These are phyloP conservation scores for Physocladia obscura DNA, from an alignment of 192 early-diverging fungal genomes.

Conservation along the genomic window DNA sequence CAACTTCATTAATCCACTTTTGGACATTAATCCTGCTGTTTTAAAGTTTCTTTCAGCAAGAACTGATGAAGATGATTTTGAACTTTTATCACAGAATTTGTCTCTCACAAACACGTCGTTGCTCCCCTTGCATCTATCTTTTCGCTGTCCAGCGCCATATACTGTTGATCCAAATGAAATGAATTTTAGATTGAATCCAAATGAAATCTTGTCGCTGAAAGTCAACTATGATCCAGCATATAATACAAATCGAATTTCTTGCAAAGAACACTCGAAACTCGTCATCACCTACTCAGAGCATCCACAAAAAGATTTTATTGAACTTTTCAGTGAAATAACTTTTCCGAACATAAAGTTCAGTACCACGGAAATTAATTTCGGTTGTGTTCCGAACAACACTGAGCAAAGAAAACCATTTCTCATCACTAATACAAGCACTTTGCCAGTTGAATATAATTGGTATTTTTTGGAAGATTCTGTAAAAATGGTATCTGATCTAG, in stretches of 20 bases:
- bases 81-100: conserved; percentile 38
- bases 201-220: conserved; percentile 26
- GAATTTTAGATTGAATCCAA: conserved; percentile 35
- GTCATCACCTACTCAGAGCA: conserved; percentile 54
- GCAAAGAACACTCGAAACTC: conserved; percentile 51
- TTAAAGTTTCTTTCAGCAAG: conserved; percentile 51
- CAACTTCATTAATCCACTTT: conserved; percentile 58
- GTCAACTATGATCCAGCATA: conserved; percentile 47
- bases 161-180: conserved; percentile 29
- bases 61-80: conserved; percentile 42
- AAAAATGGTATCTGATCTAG: neutral
- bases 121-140: conserved; percentile 43
- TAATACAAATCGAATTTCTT: conserved; percentile 47
- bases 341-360: conserved; percentile 57
- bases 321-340: conserved; percentile 46
- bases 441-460: conserved; percentile 57
- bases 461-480: conserved; percentile 38
- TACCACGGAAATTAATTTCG: conserved; percentile 37
- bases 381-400: conserved; percentile 50
- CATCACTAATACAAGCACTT: conserved; percentile 45
- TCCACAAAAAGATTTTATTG: conserved; percentile 54
- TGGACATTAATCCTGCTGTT: conserved; percentile 39
- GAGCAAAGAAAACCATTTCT: conserved; percentile 43
- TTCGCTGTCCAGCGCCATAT: conserved; percentile 49
- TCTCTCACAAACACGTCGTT: conserved; percentile 49